These are phyloP conservation scores for Plenodomus biglobosus DNA, from an alignment of 2,329 filamentous ascomycete genomes.

Conservation along the genomic window DNA sequence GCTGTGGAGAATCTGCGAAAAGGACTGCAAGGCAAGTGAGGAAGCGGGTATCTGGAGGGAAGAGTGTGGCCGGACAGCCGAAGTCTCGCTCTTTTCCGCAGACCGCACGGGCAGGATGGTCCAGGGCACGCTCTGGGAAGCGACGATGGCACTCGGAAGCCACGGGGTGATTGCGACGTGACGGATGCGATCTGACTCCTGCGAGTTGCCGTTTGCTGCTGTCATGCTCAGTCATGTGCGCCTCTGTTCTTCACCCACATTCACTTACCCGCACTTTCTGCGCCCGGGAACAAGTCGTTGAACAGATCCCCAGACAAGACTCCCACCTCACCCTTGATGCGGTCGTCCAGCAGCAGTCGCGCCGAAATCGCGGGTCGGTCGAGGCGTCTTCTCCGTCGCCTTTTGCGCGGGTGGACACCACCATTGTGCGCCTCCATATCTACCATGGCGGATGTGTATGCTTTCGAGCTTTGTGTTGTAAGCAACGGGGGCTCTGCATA, in stretches of 20 bases:
- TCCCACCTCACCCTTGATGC: conserved; percentile 81
- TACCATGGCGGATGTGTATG: not conserved
- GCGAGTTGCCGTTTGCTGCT: conserved; percentile 9
- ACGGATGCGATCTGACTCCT: conserved; percentile 36
- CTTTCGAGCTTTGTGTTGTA: not conserved
- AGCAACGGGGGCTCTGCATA: conserved; percentile 14
- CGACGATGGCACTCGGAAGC: conserved; percentile 57
- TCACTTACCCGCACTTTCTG: conserved; percentile 21
- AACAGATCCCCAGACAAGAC: conserved; percentile 86
- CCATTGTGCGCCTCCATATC: conserved; percentile 39
- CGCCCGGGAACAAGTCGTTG: conserved; percentile 70
- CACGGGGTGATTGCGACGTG: conserved; percentile 76
- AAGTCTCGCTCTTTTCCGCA: conserved; percentile 26
- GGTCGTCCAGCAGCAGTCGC: conserved; percentile 79
- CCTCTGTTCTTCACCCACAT: not conserved
- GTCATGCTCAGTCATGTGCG: conserved; percentile 3
- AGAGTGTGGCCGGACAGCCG: conserved; percentile 61
- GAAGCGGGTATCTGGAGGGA: conserved; percentile 77
- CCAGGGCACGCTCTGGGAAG: conserved; percentile 70
- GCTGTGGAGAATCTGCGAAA: conserved; percentile 71
- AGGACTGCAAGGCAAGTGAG: conserved; percentile 74
- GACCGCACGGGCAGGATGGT: conserved; percentile 76
- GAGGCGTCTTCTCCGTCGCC: conserved; percentile 55
- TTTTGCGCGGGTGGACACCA: conserved; percentile 48
- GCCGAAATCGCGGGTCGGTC: conserved; percentile 77